Percentiles rank a stretch among this genome's conserved stretches.
phyloP scores from a whole-genome alignment of 768 basidiomycete genomes.

The Tremella mesenterica region DNA sequence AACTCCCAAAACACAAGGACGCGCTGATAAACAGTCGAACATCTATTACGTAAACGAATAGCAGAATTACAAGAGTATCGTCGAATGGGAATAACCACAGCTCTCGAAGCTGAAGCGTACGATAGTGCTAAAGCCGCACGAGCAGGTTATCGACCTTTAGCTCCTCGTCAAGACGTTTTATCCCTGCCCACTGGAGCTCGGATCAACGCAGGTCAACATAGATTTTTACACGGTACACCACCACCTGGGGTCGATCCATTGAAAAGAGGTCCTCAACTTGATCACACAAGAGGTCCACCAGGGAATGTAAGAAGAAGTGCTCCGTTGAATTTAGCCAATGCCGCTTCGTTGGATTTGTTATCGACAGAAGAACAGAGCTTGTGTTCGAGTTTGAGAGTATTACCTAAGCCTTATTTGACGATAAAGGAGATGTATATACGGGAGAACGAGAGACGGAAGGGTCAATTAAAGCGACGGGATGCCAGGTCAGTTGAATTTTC shows the following conservation, averaged over 20 bases:
- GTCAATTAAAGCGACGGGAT: constrained; percentile 76
- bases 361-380: constrained; percentile 77
- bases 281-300: neutral
- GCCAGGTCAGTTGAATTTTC: no score
- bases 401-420: constrained; percentile 88
- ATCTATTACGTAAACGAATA: constrained; percentile 75
- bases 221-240: constrained; percentile 31
- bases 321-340: constrained; percentile 83
- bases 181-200: constrained; percentile 24
- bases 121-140: constrained; percentile 60
- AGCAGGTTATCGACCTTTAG: constrained; percentile 33
- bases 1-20: neutral
- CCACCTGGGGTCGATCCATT: constrained; percentile 19
- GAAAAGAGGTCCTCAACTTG: constrained; percentile 6
- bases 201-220: constrained; percentile 34
- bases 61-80: constrained; percentile 86
- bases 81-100: constrained; percentile 68
- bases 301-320: constrained; percentile 10
- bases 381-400: constrained; percentile 78
- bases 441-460: constrained; percentile 82
- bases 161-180: constrained; percentile 15
- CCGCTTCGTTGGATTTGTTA: constrained; percentile 80
- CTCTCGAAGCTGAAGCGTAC: constrained; percentile 85
- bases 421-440: constrained; percentile 92
- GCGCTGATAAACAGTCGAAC: constrained; percentile 58